Conservation (phyloP, 805 yeast species). For the Dipodascus albidus region DNA sequence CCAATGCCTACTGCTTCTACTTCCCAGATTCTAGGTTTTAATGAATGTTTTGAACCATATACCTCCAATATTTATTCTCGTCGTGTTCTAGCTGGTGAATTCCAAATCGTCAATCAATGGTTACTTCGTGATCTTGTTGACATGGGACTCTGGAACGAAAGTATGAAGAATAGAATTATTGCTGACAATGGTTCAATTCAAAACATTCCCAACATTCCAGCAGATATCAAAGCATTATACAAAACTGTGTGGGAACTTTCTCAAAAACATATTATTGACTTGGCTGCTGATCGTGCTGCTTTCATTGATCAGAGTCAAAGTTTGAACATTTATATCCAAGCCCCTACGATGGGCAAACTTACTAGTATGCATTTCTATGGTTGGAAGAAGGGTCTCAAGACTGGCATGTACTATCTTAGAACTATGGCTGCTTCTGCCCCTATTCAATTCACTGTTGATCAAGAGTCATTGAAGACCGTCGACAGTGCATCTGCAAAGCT, state of each 20-base stretch:
- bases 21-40: constrained; percentile 87
- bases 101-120: constrained; percentile 84
- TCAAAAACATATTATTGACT: constrained; percentile 72
- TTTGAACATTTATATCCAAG: constrained; percentile 74
- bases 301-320: constrained; percentile 84
- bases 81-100: constrained; percentile 88
- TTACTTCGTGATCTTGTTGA: constrained; percentile 71
- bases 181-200: constrained; percentile 80
- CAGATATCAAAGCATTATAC: constrained; percentile 62
- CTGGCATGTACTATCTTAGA: constrained; percentile 96
- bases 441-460: constrained; percentile 77
- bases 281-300: constrained; percentile 73
- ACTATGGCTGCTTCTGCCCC: constrained; percentile 97
- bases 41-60: constrained; percentile 92
- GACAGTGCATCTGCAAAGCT: constrained; percentile 8
- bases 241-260: constrained; percentile 96
- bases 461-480: constrained; percentile 28
- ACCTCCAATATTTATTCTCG: constrained; percentile 88
- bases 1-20: constrained; percentile 99
- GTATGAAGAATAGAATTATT: constrained; percentile 67
- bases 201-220: constrained; percentile 60
- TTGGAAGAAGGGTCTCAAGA: constrained; percentile 96
- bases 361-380: constrained; percentile 98
- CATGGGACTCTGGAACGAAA: constrained; percentile 71
- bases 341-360: constrained; percentile 92